Conservation (phyloP, 768 basidiomycete species). For the Podaxis sp. region DNA sequence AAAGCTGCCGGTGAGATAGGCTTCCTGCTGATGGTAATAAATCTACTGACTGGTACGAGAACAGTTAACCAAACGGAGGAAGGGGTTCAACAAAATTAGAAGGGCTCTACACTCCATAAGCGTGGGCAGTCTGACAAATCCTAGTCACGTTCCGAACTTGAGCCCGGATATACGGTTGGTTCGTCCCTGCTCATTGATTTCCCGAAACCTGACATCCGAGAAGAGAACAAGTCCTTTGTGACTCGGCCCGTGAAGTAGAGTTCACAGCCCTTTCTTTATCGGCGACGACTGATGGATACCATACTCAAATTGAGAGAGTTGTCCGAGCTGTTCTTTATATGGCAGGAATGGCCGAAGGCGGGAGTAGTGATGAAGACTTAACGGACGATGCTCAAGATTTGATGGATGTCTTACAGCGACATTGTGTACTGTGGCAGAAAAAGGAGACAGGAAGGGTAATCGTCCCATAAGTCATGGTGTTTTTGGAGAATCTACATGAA, state of each 20-base stretch:
- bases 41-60: background rate
- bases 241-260: slow-evolving; percentile 43
- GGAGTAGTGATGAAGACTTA: slow-evolving; percentile 28
- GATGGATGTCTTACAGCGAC: slow-evolving; percentile 29
- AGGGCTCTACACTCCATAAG: slow-evolving; percentile 30
- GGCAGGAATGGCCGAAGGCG: slow-evolving; percentile 17
- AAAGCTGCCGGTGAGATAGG: slow-evolving; percentile 6
- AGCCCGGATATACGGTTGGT: background rate
- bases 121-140: background rate
- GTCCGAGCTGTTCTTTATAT: slow-evolving; percentile 36
- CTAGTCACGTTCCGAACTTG: background rate
- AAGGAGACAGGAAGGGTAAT: slow-evolving; percentile 1
- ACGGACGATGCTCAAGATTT: slow-evolving; percentile 42
- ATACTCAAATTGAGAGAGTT: slow-evolving; percentile 30
- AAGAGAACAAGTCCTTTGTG: slow-evolving; percentile 43
- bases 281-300: slow-evolving; percentile 32
- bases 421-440: slow-evolving; percentile 14
- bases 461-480: no score
- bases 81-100: slow-evolving; percentile 38
- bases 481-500: slow-evolving; percentile 10
- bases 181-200: background rate
- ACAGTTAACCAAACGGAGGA: slow-evolving; percentile 36
- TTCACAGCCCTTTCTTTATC: slow-evolving; percentile 12
- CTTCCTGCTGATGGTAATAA: background rate
- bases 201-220: background rate